Evolutionary conservation across 163 green algal species (phyloP).

Genomic region (Chloromonas sp.): DNA sequence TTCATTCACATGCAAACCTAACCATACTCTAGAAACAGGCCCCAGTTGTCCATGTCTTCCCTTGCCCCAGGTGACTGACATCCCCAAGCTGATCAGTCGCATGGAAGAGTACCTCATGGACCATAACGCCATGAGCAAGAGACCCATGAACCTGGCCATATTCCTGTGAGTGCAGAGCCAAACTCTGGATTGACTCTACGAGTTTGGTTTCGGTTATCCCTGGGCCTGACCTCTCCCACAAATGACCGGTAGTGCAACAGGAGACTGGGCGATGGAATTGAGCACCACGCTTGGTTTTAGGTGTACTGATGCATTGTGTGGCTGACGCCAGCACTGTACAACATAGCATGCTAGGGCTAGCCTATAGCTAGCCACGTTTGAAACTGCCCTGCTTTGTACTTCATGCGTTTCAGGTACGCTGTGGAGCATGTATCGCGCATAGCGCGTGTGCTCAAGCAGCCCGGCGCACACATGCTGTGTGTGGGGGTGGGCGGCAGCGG

Average conservation of each 20-base stretch:
- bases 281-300: too few species aligned
- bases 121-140: slow-evolving; percentile 61
- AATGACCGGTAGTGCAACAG: too few species aligned
- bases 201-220: too few species aligned
- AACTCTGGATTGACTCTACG: too few species aligned
- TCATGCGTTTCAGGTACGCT: slow-evolving; percentile 56
- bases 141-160: slow-evolving; percentile 27
- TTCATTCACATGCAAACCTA: too few species aligned
- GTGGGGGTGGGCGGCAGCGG: slow-evolving; percentile 69
- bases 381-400: too few species aligned
- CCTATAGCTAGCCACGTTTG: too few species aligned
- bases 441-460: slow-evolving; percentile 61
- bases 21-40: too few species aligned
- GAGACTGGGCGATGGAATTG: too few species aligned
- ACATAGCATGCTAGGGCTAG: background rate
- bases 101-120: slow-evolving; percentile 76
- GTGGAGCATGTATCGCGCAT: slow-evolving; percentile 71
- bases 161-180: slow-evolving; percentile 13
- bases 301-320: slow-evolving; percentile 6
- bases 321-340: background rate
- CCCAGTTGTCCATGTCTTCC: too few species aligned
- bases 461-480: slow-evolving; percentile 63
- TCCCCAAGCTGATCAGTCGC: slow-evolving; percentile 36
- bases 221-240: too few species aligned
- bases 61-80: slow-evolving; percentile 21